phyloP scores from a whole-genome alignment of 2,329 filamentous ascomycete genomes.

The Cordyceps cateniannulata region DNA sequence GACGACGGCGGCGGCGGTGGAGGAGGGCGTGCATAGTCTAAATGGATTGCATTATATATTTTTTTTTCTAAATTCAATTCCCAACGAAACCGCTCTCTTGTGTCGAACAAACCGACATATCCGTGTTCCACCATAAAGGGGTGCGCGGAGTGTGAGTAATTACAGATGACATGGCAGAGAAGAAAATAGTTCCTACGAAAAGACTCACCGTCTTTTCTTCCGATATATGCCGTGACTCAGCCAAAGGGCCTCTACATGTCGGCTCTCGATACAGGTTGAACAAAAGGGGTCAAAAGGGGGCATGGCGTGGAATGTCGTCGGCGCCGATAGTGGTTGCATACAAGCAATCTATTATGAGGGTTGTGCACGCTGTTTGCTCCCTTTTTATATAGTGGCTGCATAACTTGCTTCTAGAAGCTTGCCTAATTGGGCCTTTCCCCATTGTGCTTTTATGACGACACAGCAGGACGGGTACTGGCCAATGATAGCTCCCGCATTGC shows the following conservation, averaged over 20 bases:
- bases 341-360: background rate
- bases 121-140: background rate
- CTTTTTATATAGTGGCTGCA: conserved; percentile 10
- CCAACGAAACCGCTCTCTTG: background rate
- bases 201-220: background rate
- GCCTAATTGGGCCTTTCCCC: background rate
- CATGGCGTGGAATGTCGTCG: conserved; percentile 1
- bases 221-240: background rate
- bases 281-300: background rate
- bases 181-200: background rate
- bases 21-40: conserved; percentile 4
- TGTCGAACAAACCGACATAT: background rate
- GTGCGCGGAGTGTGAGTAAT: background rate
- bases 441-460: background rate
- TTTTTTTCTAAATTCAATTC: background rate
- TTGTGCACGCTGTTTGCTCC: background rate
- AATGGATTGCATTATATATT: background rate
- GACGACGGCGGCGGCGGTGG: background rate
- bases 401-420: conserved; percentile 10
- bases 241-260: background rate
- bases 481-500: background rate
- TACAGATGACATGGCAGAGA: background rate
- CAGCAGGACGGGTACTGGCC: background rate
- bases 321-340: conserved; percentile 2
- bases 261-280: background rate